Conservation (phyloP, 495 filamentous ascomycete species). For the Daldinia grandis region DNA sequence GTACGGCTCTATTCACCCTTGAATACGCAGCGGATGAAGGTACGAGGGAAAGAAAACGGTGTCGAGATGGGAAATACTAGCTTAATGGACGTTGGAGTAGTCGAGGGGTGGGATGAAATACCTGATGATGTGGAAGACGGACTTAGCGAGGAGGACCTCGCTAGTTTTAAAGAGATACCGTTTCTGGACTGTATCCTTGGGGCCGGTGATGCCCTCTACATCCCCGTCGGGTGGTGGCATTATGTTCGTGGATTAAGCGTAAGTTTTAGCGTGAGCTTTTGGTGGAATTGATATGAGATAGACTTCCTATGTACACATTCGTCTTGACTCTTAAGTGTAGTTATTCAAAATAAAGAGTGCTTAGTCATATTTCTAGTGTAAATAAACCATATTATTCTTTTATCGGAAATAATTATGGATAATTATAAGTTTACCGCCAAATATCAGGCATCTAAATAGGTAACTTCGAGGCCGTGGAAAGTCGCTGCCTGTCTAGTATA, state of each 20-base stretch:
- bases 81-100: conserved; percentile 70
- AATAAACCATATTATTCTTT: conserved; percentile 5
- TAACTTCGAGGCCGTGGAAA: conserved; percentile 3
- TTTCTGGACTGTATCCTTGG: conserved; percentile 83
- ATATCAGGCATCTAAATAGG: conserved; percentile 13
- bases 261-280: conserved; percentile 97
- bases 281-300: conserved; percentile 74
- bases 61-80: conserved; percentile 96
- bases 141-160: conserved; percentile 30
- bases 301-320: background rate
- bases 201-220: conserved; percentile 87
- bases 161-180: conserved; percentile 62
- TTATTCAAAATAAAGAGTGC: background rate
- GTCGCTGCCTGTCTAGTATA: conserved; percentile 10
- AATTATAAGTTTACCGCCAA: conserved; percentile 2
- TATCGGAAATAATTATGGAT: background rate
- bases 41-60: conserved; percentile 69
- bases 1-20: conserved; percentile 81
- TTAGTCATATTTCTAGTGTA: conserved; percentile 1
- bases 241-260: conserved; percentile 87
- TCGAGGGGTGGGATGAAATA: conserved; percentile 61
- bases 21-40: conserved; percentile 67
- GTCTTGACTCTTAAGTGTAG: too few relatives aligned
- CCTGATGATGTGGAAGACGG: conserved; percentile 23
- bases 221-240: conserved; percentile 98